A percentile compares a stretch with the other conserved stretches of the same genome.
Conservation (phyloP, 306 rosid genomes). For the Gillenia trifoliata region DNA sequence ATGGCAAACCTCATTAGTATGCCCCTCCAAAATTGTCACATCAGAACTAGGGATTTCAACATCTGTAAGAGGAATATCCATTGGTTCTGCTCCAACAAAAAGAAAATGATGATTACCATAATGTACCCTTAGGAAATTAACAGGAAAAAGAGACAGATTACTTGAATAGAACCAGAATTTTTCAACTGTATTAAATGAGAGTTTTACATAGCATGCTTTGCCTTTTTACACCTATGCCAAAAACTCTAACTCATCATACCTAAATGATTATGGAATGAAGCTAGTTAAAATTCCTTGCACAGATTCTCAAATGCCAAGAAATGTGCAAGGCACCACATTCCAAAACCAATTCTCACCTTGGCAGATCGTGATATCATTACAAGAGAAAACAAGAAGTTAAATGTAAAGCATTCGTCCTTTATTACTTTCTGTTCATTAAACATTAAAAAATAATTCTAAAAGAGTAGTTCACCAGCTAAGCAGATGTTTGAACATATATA, state of each 20-base stretch:
- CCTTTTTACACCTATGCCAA: neutral
- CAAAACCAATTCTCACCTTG: neutral
- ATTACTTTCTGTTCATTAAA: neutral
- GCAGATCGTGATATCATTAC: neutral
- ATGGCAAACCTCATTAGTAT: conserved; percentile 78
- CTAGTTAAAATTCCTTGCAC: neutral
- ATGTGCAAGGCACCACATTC: neutral
- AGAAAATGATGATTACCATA: conserved; percentile 6
- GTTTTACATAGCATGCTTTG: neutral
- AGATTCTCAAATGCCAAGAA: neutral
- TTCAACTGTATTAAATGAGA: neutral
- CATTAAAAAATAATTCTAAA: neutral
- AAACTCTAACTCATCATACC: neutral
- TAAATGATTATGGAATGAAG: neutral
- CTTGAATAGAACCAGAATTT: neutral
- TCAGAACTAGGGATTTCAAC: conserved; percentile 73
- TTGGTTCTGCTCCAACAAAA: conserved; percentile 59
- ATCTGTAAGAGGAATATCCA: conserved; percentile 60
- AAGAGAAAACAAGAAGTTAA: neutral
- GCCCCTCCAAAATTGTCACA: conserved; percentile 89
- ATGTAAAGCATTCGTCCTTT: neutral
- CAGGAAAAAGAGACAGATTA: neutral
- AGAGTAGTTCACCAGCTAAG: neutral
- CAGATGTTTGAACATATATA: neutral
- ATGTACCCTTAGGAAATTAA: neutral